Evolutionary conservation across 208 protist genomes (phyloP).

Genomic region (Crithidia expoeki): DNA sequence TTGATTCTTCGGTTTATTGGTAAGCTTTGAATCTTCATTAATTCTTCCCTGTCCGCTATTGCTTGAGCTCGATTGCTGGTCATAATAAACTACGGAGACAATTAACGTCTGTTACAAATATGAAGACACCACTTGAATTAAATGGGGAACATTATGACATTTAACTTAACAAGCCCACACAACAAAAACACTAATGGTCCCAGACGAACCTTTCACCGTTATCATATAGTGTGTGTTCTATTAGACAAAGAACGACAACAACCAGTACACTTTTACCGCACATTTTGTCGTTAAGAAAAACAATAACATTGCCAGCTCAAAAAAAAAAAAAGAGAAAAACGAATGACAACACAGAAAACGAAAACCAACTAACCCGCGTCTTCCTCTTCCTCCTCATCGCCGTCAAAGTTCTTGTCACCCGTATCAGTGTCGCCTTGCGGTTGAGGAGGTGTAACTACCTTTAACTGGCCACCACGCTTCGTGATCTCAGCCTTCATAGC

Average conservation of each 20-base stretch:
- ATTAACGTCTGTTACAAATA: not conserved
- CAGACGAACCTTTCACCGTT: not conserved
- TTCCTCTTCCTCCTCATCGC: slow-evolving; percentile 81
- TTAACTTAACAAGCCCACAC: slow-evolving; percentile 3
- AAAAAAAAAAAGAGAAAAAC: not conserved
- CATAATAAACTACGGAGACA: not conserved
- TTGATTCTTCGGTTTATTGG: not conserved
- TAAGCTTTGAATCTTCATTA: slow-evolving; percentile 9
- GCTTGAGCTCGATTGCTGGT: no score
- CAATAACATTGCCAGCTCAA: not conserved
- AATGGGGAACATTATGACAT: not conserved
- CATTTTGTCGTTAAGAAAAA: no score
- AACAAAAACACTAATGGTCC: not conserved
- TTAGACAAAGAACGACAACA: no score
- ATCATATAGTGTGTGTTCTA: not conserved
- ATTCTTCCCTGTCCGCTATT: no score
- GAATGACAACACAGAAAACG: no score
- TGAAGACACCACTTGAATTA: not conserved
- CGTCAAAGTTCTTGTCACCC: slow-evolving; percentile 52
- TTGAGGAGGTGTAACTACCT: slow-evolving; percentile 85
- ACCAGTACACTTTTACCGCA: no score
- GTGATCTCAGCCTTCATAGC: slow-evolving; percentile 90
- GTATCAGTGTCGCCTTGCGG: slow-evolving; percentile 62
- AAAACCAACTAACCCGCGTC: slow-evolving; percentile 77
- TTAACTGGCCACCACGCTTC: slow-evolving; percentile 84